These are phyloP conservation scores for Osmanthus fragrans DNA, from an alignment of 257 asterid genomes.

Conservation along the genomic window DNA sequence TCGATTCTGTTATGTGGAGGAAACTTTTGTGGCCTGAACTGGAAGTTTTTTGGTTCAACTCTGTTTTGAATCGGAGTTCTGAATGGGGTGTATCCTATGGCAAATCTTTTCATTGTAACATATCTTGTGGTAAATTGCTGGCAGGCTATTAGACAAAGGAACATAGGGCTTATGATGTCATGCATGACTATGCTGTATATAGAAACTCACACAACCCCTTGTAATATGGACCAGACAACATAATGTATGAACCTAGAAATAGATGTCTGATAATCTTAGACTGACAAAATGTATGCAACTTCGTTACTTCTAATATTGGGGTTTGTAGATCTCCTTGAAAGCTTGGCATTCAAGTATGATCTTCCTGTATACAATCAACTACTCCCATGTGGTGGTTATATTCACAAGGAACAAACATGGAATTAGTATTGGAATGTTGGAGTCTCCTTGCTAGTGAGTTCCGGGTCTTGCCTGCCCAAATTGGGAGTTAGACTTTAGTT, in stretches of 20 bases:
- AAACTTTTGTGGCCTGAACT: constrained; percentile 85
- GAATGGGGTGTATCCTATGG: constrained; percentile 99
- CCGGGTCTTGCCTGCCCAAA: neutral
- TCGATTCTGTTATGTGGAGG: constrained; percentile 88
- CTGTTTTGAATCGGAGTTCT: constrained; percentile 90
- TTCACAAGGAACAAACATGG: neutral
- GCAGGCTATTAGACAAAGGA: neutral
- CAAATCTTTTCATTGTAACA: constrained; percentile 11
- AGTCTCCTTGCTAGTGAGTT: neutral
- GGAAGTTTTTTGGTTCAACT: constrained; percentile 97
- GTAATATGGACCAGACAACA: neutral
- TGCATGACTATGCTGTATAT: neutral
- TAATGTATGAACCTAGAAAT: neutral
- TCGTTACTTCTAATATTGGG: neutral
- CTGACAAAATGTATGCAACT: neutral
- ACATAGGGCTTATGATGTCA: neutral
- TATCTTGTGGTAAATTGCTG: constrained; percentile 8
- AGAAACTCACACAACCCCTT: neutral
- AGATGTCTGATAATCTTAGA: neutral
- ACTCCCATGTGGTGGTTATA: neutral
- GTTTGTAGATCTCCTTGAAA: neutral
- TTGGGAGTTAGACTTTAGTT: neutral
- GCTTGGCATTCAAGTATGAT: neutral
- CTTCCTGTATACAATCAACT: neutral
- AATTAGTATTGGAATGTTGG: neutral